Evolutionary conservation across 495 filamentous ascomycete genomes (phyloP).

Genomic region (Aspergillus incahuasiensis): DNA sequence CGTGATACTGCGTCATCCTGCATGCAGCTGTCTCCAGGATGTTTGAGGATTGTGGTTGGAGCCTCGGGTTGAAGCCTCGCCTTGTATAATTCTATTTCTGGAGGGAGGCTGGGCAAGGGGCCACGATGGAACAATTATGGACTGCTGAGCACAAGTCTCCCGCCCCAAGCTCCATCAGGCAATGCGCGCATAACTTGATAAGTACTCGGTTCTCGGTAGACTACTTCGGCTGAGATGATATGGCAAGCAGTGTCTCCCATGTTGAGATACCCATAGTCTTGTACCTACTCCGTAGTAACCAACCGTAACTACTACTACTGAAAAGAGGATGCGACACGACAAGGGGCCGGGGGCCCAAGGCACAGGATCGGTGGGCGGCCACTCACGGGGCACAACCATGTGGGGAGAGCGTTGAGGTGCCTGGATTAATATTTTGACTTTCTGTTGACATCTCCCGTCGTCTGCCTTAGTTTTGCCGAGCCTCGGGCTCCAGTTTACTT

Average conservation of each 20-base stretch:
- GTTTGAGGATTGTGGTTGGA: background rate
- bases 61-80: background rate
- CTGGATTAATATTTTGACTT: conserved; percentile 10
- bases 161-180: too few species aligned
- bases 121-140: too few species aligned
- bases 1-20: conserved; percentile 8
- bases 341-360: background rate
- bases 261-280: too few species aligned
- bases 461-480: background rate
- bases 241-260: too few species aligned
- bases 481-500: background rate
- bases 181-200: too few species aligned
- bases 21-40: background rate
- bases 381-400: conserved; percentile 5
- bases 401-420: conserved; percentile 20
- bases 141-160: too few species aligned
- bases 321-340: background rate
- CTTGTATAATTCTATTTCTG: background rate
- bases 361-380: background rate
- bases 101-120: background rate
- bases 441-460: conserved; percentile 3
- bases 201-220: too few species aligned
- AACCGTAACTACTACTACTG: too few species aligned
- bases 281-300: too few species aligned
- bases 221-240: too few species aligned